phyloP scores from a whole-genome alignment of 2,329 filamentous ascomycete genomes.

The Colletotrichum siamense region DNA sequence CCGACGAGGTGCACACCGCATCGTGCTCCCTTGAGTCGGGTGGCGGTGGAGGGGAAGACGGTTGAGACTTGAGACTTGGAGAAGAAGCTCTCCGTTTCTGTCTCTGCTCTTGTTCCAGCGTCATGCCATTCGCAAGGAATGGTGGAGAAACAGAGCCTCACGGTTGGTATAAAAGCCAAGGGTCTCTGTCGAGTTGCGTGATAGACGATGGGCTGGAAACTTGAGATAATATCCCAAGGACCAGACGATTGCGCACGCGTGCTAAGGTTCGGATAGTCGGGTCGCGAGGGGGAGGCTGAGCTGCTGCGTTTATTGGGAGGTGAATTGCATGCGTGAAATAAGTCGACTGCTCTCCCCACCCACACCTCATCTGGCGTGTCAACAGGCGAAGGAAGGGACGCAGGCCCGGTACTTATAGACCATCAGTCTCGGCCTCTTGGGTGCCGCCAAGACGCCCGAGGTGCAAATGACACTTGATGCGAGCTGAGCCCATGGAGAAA shows the following conservation, averaged over 20 bases:
- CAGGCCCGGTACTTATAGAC: not conserved
- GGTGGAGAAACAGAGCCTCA: slow-evolving; percentile 7
- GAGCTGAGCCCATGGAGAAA: not conserved
- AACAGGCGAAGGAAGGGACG: not conserved
- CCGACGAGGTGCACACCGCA: slow-evolving; percentile 14
- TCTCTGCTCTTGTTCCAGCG: not conserved
- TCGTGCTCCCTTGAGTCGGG: not conserved
- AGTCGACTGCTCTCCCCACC: not conserved
- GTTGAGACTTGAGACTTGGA: not conserved
- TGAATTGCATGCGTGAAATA: not conserved
- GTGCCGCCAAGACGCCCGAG: not conserved
- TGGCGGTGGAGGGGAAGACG: not conserved
- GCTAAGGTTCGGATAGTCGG: not conserved
- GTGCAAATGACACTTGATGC: not conserved
- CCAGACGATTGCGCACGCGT: not conserved
- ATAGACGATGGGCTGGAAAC: not conserved
- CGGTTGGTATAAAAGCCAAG: not conserved
- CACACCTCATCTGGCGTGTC: slow-evolving; percentile 5
- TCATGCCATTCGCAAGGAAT: not conserved
- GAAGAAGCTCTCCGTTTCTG: not conserved
- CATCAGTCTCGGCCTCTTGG: not conserved
- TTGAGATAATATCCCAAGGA: not conserved
- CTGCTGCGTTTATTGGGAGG: not conserved
- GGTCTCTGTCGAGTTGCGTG: not conserved
- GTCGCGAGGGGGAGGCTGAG: not conserved